phyloP scores from a whole-genome alignment of 2,329 filamentous ascomycete genomes.

The Cladosporium sp. region DNA sequence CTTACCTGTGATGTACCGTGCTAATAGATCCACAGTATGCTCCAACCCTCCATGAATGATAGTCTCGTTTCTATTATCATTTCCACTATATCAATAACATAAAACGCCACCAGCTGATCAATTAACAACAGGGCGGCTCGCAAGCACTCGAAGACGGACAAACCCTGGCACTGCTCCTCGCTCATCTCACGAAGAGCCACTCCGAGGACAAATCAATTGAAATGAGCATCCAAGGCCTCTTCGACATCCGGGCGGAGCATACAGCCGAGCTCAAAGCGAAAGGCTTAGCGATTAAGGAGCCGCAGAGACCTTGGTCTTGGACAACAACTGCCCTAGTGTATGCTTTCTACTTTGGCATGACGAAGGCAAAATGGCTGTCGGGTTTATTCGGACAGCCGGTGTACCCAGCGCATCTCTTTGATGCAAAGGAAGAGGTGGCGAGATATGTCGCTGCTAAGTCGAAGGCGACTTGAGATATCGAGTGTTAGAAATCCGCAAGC shows the following conservation, averaged over 20 bases:
- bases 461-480: neutral
- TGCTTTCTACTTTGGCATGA: conserved; percentile 9
- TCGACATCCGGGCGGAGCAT: conserved; percentile 15
- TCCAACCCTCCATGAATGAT: neutral
- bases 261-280: neutral
- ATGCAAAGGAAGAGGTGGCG: conserved; percentile 1
- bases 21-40: neutral
- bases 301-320: conserved; percentile 9
- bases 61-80: neutral
- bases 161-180: conserved; percentile 35
- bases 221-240: conserved; percentile 24
- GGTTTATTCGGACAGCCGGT: conserved; percentile 1
- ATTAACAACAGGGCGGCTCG: neutral
- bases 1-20: neutral
- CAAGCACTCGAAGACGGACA: conserved; percentile 12
- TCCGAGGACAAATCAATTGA: conserved; percentile 22
- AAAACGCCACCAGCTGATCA: neutral
- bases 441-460: neutral
- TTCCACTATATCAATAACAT: neutral
- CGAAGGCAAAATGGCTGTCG: conserved; percentile 5
- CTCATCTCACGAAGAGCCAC: neutral
- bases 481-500: neutral
- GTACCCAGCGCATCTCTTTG: conserved; percentile 1
- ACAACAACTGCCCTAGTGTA: conserved; percentile 2
- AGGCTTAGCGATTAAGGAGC: conserved; percentile 6